Percentiles rank a stretch among this genome's conserved stretches.
Evolutionary conservation across 148 eudicot genomes (phyloP).

Genomic region (Polygonum aviculare): DNA sequence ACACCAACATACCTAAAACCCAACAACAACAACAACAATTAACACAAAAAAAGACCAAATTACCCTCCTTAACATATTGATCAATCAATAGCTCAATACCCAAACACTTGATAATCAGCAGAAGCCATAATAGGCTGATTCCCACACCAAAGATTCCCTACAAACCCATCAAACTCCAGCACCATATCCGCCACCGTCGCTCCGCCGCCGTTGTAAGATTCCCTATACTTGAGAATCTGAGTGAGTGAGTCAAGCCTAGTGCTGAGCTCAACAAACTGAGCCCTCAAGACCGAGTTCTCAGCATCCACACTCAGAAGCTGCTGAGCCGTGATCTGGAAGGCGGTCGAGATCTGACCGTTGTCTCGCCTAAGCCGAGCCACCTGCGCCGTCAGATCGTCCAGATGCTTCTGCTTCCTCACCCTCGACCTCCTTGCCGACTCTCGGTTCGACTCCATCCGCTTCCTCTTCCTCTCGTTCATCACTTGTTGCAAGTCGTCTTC

Average conservation of each 20-base stretch:
- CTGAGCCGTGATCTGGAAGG: slow-evolving; percentile 31
- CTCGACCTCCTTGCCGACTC: slow-evolving; percentile 74
- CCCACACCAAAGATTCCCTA: slow-evolving; percentile 25
- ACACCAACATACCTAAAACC: background rate
- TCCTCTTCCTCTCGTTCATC: slow-evolving; percentile 52
- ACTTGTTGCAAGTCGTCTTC: slow-evolving; percentile 37
- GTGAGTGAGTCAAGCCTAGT: slow-evolving; percentile 53
- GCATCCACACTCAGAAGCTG: slow-evolving; percentile 44
- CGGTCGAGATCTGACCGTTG: slow-evolving; percentile 32
- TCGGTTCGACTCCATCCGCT: slow-evolving; percentile 61
- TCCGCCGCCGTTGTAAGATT: slow-evolving; percentile 13
- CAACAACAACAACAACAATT: background rate
- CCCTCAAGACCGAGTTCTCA: slow-evolving; percentile 57
- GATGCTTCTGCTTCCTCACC: slow-evolving; percentile 57
- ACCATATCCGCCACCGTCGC: background rate
- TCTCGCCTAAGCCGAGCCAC: slow-evolving; percentile 28
- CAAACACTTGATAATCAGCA: slow-evolving; percentile 22
- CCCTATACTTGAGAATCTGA: slow-evolving; percentile 39
- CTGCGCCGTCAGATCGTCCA: slow-evolving; percentile 49
- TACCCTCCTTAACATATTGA: background rate
- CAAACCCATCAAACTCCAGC: slow-evolving; percentile 9
- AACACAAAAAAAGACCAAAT: background rate
- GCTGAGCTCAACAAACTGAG: slow-evolving; percentile 49
- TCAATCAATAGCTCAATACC: too few species aligned
- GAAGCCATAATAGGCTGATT: slow-evolving; percentile 61